Conservation (phyloP, 2,329 filamentous ascomycete genomes). For the Cercospora sp. region DNA sequence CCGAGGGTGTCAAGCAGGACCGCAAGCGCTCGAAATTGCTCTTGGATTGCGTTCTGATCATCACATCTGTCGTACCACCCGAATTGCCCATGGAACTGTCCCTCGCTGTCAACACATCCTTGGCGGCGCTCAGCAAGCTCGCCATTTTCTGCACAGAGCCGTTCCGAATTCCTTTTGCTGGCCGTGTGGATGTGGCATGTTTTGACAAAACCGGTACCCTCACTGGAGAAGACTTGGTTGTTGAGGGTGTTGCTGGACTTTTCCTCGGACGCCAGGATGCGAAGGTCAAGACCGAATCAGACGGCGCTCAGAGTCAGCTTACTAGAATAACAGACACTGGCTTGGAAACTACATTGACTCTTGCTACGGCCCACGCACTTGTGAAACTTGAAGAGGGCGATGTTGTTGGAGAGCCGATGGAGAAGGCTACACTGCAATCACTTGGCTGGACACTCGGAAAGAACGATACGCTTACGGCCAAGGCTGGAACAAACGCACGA, state of each 20-base stretch:
- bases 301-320: conserved; percentile 81
- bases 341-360: conserved; percentile 83
- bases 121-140: conserved; percentile 89
- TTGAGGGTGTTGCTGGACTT: conserved; percentile 92
- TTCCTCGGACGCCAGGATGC: conserved; percentile 65
- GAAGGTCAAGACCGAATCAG: conserved; percentile 61
- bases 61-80: conserved; percentile 97
- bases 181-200: conserved; percentile 92
- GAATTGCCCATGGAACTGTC: conserved; percentile 98
- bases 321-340: conserved; percentile 68
- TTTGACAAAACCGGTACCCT: conserved; percentile 98
- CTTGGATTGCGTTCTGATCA: conserved; percentile 93
- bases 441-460: conserved; percentile 91
- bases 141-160: conserved; percentile 99
- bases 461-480: conserved; percentile 79
- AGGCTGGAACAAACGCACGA: conserved; percentile 50
- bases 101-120: conserved; percentile 93
- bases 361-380: conserved; percentile 91
- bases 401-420: conserved; percentile 97
- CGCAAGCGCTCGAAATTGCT: conserved; percentile 96
- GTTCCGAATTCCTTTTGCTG: conserved; percentile 95
- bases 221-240: conserved; percentile 93
- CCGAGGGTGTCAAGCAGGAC: conserved; percentile 90
- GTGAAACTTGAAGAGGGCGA: conserved; percentile 97
- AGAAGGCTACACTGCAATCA: conserved; percentile 87